phyloP scores from a whole-genome alignment of 257 asterid genomes.

The Salvia splendens region DNA sequence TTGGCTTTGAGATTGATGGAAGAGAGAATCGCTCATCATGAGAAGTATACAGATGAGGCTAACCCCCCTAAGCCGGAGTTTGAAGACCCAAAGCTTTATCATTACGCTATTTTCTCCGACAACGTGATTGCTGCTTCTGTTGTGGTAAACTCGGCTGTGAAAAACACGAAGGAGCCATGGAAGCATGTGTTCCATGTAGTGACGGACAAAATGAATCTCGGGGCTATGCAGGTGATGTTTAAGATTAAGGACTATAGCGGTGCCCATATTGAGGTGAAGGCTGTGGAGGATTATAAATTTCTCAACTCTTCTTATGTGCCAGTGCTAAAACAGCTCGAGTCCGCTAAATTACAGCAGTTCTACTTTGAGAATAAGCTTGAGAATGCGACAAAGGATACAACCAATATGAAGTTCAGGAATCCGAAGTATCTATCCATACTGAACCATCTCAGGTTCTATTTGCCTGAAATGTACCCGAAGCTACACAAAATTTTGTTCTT shows the following conservation, averaged over 20 bases:
- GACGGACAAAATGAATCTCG: constrained; percentile 79
- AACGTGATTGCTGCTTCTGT: constrained; percentile 82
- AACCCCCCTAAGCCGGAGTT: constrained; percentile 61
- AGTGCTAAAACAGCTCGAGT: constrained; percentile 71
- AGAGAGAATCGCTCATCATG: constrained; percentile 75
- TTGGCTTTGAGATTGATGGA: constrained; percentile 77
- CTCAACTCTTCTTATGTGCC: constrained; percentile 76
- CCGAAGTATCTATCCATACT: constrained; percentile 72
- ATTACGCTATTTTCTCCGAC: constrained; percentile 78
- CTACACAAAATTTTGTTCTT: constrained; percentile 72
- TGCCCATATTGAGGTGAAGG: constrained; percentile 76
- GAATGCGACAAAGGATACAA: constrained; percentile 77
- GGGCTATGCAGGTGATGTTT: constrained; percentile 81
- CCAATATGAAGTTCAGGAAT: constrained; percentile 80
- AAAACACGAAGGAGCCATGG: constrained; percentile 66
- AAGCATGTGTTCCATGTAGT: constrained; percentile 83
- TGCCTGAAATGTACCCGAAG: constrained; percentile 80
- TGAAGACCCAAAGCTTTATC: constrained; percentile 74
- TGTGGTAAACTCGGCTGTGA: constrained; percentile 77
- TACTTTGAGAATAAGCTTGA: constrained; percentile 73
- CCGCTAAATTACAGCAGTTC: constrained; percentile 66
- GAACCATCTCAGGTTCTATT: constrained; percentile 75
- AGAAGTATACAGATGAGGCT: constrained; percentile 66
- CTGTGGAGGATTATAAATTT: constrained; percentile 74
- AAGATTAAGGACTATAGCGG: constrained; percentile 69